A percentile compares a stretch with the other conserved stretches of the same genome.
These are phyloP conservation scores for Onygena corvina DNA, from an alignment of 2,329 filamentous ascomycete genomes.

Conservation along the genomic window DNA sequence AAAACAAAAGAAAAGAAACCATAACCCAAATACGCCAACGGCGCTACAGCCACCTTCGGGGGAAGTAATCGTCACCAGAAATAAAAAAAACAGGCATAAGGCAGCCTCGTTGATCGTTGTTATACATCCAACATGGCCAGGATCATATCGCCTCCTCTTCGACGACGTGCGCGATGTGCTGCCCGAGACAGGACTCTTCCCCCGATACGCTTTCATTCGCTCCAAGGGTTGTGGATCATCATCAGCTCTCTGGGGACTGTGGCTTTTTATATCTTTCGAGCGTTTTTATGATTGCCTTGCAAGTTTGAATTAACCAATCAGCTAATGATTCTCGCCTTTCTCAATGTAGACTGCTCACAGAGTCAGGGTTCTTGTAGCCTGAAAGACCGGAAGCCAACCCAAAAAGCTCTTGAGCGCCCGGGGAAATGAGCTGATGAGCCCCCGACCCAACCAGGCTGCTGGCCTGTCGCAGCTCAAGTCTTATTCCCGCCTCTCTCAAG, in stretches of 20 bases:
- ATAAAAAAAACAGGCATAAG: background rate
- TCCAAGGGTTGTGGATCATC: background rate
- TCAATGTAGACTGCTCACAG: constrained; percentile 35
- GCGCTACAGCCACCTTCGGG: background rate
- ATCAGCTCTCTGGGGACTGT: background rate
- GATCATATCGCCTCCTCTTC: background rate
- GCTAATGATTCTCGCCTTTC: constrained; percentile 17
- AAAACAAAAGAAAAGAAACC: background rate
- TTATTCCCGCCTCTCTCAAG: background rate
- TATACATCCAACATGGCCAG: background rate
- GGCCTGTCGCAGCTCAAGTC: background rate
- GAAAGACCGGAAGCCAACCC: background rate
- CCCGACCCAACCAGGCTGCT: constrained; percentile 1
- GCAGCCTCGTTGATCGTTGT: background rate
- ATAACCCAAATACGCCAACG: background rate
- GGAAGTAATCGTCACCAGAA: background rate
- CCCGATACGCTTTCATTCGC: background rate
- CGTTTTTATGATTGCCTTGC: constrained; percentile 6
- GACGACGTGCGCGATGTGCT: background rate
- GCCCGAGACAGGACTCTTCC: background rate
- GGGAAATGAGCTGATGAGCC: background rate
- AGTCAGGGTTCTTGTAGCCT: constrained; percentile 37
- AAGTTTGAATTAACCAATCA: constrained; percentile 23
- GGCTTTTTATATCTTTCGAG: constrained; percentile 5
- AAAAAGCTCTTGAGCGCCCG: background rate